Evolutionary conservation across 2,329 filamentous ascomycete genomes (phyloP).

Genomic region (Ophiostoma piceae): DNA sequence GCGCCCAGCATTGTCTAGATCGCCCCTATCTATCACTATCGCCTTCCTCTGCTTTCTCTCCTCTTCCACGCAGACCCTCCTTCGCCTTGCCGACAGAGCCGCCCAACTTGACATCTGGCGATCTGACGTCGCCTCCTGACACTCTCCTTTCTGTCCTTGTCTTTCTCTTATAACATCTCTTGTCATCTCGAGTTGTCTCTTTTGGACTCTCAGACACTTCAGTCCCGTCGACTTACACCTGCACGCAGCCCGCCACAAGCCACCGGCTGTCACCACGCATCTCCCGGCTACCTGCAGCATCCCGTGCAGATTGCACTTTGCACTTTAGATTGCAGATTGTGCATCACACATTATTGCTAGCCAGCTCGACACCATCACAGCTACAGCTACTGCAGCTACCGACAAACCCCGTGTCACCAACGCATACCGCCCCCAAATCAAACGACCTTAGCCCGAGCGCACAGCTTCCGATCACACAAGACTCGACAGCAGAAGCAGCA

Average conservation of each 20-base stretch:
- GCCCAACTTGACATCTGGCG: neutral
- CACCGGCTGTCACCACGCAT: constrained; percentile 6
- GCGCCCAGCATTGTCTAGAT: neutral
- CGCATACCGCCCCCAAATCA: neutral
- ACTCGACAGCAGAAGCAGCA: neutral
- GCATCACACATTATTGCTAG: neutral
- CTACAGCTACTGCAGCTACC: neutral
- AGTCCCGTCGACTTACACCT: neutral
- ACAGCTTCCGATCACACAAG: neutral
- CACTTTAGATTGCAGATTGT: neutral
- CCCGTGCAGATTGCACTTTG: neutral
- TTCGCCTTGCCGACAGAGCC: neutral
- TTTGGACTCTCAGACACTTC: neutral
- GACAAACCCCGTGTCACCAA: neutral
- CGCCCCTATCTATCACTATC: neutral
- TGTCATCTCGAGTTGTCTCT: neutral
- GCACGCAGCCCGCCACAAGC: neutral
- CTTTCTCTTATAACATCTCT: neutral
- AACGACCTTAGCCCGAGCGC: neutral
- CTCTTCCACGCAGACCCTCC: neutral
- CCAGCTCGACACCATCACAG: neutral
- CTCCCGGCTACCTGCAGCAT: neutral
- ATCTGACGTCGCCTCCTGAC: neutral
- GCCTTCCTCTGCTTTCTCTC: neutral
- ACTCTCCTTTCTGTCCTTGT: neutral